phyloP scores from a whole-genome alignment of 139 green algal species.

The Auxenochlorella protothecoides region DNA sequence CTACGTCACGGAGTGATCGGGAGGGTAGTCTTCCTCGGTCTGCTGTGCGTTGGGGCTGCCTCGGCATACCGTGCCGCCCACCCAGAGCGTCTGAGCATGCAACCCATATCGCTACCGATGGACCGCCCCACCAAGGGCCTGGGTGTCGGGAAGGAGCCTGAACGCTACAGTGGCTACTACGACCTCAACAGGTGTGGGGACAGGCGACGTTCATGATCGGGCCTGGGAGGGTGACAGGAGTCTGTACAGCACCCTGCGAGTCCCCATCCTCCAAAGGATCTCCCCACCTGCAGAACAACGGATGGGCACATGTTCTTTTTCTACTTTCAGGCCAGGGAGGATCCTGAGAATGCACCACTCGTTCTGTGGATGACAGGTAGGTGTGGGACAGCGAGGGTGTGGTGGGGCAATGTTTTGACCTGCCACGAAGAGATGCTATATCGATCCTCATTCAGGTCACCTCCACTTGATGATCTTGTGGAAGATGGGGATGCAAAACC shows the following conservation, averaged over 20 bases:
- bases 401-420: background rate
- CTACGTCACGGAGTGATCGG: too few species aligned
- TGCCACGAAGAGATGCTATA: too few species aligned
- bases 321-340: conserved; percentile 54
- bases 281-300: conserved; percentile 7
- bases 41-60: too few species aligned
- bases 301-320: conserved; percentile 86
- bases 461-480: too few species aligned
- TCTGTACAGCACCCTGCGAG: background rate
- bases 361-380: conserved; percentile 58
- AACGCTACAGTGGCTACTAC: conserved; percentile 50
- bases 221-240: too few species aligned
- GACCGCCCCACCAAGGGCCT: background rate
- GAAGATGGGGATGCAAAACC: too few species aligned
- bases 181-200: conserved; percentile 37
- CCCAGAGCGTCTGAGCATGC: background rate
- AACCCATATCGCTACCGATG: background rate
- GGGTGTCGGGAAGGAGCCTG: background rate
- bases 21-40: too few species aligned
- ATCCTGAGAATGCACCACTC: conserved; percentile 33
- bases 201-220: too few species aligned
- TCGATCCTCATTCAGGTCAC: too few species aligned
- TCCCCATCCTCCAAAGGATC: background rate
- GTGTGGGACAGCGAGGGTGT: background rate
- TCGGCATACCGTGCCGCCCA: too few species aligned